Evolutionary conservation across 495 filamentous ascomycete species (phyloP).

Genomic region (Neurospora sp.): DNA sequence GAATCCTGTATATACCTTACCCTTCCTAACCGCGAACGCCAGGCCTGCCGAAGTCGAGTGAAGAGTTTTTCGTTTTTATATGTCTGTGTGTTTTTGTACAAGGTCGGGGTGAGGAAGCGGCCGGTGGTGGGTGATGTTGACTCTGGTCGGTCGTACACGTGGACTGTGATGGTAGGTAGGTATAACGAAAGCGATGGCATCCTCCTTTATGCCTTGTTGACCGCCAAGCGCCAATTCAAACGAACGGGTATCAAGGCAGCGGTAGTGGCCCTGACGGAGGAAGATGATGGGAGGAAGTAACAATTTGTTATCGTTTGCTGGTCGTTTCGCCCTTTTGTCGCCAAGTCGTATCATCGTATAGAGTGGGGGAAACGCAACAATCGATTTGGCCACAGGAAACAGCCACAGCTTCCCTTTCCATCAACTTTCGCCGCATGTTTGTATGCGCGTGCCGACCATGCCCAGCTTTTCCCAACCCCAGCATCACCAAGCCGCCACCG

Average conservation of each 20-base stretch:
- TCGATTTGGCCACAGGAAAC: background rate
- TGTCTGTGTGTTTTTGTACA: background rate
- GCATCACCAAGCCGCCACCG: background rate
- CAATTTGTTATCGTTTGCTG: background rate
- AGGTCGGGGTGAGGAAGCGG: background rate
- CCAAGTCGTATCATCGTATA: background rate
- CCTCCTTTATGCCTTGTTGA: background rate
- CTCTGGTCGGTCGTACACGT: no score
- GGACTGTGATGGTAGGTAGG: no score
- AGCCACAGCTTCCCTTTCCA: background rate
- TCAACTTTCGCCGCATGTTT: background rate
- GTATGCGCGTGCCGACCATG: background rate
- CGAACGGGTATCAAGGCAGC: background rate
- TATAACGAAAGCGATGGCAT: background rate
- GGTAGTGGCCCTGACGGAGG: background rate
- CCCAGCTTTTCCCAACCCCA: background rate
- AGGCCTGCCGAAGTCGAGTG: slow-evolving; percentile 39
- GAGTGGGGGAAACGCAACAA: background rate
- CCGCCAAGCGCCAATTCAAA: background rate
- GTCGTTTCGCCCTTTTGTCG: background rate
- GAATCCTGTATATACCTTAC: background rate
- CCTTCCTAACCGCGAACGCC: slow-evolving; percentile 24
- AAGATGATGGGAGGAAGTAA: background rate
- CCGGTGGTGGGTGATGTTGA: no score
- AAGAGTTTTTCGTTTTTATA: slow-evolving; percentile 17